Evolutionary conservation across 257 asterid species (phyloP).

Genomic region (Knoxia roxburghii): DNA sequence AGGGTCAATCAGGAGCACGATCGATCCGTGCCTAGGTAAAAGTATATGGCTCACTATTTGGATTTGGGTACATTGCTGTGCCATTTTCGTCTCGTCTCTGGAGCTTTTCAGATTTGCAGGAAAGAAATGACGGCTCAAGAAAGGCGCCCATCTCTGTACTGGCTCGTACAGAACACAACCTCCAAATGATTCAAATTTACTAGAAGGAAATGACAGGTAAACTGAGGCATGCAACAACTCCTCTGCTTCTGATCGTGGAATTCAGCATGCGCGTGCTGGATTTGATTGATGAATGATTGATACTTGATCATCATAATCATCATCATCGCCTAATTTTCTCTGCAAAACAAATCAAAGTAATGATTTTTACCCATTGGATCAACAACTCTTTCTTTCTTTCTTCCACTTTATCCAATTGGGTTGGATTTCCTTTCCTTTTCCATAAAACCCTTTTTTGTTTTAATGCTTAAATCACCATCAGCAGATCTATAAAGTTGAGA

Average conservation of each 20-base stretch:
- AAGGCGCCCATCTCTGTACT: no score
- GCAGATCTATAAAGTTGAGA: not conserved
- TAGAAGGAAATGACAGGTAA: not conserved
- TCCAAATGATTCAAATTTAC: no score
- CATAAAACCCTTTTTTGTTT: not conserved
- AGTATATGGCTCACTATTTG: not conserved
- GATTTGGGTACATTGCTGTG: not conserved
- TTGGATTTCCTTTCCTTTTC: not conserved
- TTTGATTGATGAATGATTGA: slow-evolving; percentile 11
- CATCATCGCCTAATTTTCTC: not conserved
- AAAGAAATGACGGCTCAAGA: not conserved
- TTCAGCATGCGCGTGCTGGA: slow-evolving; percentile 5
- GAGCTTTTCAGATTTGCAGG: not conserved
- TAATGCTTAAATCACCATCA: not conserved
- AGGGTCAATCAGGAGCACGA: not conserved
- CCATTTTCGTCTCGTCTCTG: not conserved
- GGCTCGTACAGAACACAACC: not conserved
- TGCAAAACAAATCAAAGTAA: slow-evolving; percentile 1
- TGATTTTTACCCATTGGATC: not conserved
- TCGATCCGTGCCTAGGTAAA: no score
- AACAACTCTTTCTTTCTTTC: no score
- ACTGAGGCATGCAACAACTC: no score
- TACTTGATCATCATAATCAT: not conserved
- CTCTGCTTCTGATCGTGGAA: not conserved
- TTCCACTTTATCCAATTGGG: slow-evolving; percentile 1